Evolutionary conservation across 2,329 filamentous ascomycete species (phyloP).

Genomic region (Epichloe sibirici): DNA sequence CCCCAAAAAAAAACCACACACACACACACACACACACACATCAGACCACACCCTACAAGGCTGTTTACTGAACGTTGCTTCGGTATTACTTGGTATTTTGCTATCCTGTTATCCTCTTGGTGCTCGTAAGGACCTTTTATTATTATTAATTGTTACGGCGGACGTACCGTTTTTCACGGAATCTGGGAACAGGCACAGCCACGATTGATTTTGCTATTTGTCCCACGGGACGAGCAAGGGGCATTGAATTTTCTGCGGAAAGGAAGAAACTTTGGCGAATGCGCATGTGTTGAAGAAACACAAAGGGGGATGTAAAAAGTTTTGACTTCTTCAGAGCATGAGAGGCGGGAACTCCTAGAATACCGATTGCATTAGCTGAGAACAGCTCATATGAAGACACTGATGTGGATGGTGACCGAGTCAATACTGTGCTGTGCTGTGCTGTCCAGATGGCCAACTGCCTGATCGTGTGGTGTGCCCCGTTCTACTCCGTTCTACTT

Average conservation of each 20-base stretch:
- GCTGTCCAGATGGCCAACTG: too few relatives aligned
- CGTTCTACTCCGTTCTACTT: too few relatives aligned
- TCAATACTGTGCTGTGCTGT: not conserved
- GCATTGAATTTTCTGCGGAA: not conserved
- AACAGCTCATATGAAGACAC: not conserved
- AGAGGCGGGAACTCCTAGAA: not conserved
- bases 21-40: too few relatives aligned
- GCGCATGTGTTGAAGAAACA: not conserved
- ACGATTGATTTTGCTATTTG: not conserved
- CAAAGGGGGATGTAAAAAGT: not conserved
- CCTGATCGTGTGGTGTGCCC: not conserved
- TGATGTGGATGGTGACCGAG: not conserved
- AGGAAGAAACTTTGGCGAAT: not conserved
- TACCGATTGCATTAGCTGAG: conserved; percentile 1
- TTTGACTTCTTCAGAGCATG: not conserved
- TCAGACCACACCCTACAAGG: not conserved
- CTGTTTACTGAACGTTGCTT: not conserved
- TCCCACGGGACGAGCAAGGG: not conserved
- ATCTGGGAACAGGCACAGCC: not conserved
- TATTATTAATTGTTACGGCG: too few relatives aligned
- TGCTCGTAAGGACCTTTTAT: not conserved
- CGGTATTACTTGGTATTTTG: not conserved
- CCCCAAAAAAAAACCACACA: too few relatives aligned
- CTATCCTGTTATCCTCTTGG: not conserved
- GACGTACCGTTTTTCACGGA: too few relatives aligned